Base-by-base conservation (phyloP, 768 basidiomycete species). In the Hericium rajendrae region DNA sequence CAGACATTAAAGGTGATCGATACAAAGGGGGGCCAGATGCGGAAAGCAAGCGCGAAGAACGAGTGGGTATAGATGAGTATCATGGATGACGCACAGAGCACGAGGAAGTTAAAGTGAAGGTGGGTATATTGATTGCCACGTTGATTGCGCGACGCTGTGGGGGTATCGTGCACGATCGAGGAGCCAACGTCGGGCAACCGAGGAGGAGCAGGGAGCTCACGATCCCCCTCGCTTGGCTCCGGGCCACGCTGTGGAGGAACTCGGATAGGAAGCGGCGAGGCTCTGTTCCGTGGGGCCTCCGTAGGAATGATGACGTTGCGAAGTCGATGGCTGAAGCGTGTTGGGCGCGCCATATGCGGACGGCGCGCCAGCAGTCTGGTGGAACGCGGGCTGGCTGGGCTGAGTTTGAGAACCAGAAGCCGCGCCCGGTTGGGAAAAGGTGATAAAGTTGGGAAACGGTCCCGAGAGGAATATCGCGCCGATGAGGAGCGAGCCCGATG, bases 381-480 rank as follows among this genome's bases (percentile, higher is more conserved):
- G 24, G 26, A 12, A 18, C n/a, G 16, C 32, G 53, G 60, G 56
- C 61, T 62, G 61, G 11, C 56, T 54, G 20, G 63, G 84, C 80
- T 57, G 76, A 74, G 39, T 78, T 78, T 52, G 69, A 68, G 48
- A 77, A 70, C 48, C 52, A 41, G 48, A 43, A 24, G 43, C 13
- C 3, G 57, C 38, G 32, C 55, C 53, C 28, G 16, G 26, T 74
- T 39, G 52, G 15, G 32, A 26, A 26, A n/a, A 20, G 18, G 43
- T 48, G 20, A 54, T 80, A 81, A 84, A 62, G 70, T 70, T 46
- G 77, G 78, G 63, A 80, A 69, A 37, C 76, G 81, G 61, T 79
- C 75, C 82, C 81, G 57, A 51, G 48, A 62, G 48, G 46, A 57
- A 57, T n/a, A 62, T 43, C 6, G 55, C 58, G 16, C 64, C 58